These are phyloP conservation scores for Pseudogymnoascus sp. DNA, from an alignment of 2,329 filamentous ascomycete species.

Conservation along the genomic window DNA sequence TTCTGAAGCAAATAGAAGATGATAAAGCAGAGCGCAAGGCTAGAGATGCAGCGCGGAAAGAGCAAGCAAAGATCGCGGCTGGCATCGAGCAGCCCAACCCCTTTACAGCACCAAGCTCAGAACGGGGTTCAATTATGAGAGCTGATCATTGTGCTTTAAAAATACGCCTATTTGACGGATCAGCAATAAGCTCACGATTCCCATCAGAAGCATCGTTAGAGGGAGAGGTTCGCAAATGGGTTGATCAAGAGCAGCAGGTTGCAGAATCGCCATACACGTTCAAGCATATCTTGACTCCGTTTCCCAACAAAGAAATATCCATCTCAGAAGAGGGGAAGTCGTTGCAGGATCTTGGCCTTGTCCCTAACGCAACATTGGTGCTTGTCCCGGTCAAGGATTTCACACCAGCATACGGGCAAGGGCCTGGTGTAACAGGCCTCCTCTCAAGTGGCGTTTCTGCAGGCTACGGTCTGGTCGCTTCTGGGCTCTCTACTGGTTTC, in stretches of 20 bases:
- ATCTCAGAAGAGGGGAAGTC: constrained; percentile 64
- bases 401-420: constrained; percentile 47
- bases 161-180: constrained; percentile 76
- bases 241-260: constrained; percentile 43
- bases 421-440: constrained; percentile 20
- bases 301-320: constrained; percentile 66
- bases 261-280: constrained; percentile 60
- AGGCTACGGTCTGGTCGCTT: constrained; percentile 31
- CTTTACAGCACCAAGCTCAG: constrained; percentile 1
- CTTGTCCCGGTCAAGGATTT: constrained; percentile 62
- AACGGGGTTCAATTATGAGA: constrained; percentile 14
- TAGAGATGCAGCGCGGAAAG: constrained; percentile 43
- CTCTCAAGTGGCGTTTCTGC: constrained; percentile 33
- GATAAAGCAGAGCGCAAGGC: constrained; percentile 63
- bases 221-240: constrained; percentile 64
- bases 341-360: constrained; percentile 61
- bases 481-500: constrained; percentile 34
- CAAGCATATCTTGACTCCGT: constrained; percentile 72
- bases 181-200: constrained; percentile 67
- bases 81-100: not conserved
- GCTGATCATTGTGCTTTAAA: constrained; percentile 53
- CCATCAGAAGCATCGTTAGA: constrained; percentile 52
- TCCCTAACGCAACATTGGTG: constrained; percentile 74
- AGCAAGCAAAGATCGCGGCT: constrained; percentile 25
- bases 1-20: constrained; percentile 67